These are phyloP conservation scores for Huntiella omanensis DNA, from an alignment of 2,329 filamentous ascomycete genomes.

Conservation along the genomic window DNA sequence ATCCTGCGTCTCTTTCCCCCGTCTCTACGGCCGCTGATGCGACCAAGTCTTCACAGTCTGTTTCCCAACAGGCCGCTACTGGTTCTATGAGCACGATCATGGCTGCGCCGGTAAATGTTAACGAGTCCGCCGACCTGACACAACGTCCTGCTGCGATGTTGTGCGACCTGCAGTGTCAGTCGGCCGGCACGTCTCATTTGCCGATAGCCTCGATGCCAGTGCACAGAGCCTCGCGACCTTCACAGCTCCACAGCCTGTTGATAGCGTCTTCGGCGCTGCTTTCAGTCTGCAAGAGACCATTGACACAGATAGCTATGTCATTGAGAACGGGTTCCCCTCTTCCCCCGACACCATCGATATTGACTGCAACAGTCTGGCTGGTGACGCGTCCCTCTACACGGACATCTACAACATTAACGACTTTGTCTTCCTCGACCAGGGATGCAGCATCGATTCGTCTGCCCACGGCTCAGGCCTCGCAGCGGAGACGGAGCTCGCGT, in stretches of 20 bases:
- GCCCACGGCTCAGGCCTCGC: slow-evolving; percentile 29
- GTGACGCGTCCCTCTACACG: slow-evolving; percentile 33
- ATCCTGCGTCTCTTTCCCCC: slow-evolving; percentile 43
- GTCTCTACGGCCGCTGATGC: slow-evolving; percentile 30
- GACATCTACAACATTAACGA: slow-evolving; percentile 33
- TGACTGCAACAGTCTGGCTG: slow-evolving; percentile 49
- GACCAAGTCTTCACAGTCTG: slow-evolving; percentile 14
- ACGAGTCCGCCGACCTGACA: slow-evolving; percentile 69
- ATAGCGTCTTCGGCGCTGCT: slow-evolving; percentile 50
- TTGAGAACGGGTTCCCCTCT: slow-evolving; percentile 61
- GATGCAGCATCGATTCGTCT: slow-evolving; percentile 25
- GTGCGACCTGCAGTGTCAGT: slow-evolving; percentile 99
- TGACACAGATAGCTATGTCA: slow-evolving; percentile 57
- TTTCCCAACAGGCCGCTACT: slow-evolving; percentile 13
- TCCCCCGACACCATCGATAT: slow-evolving; percentile 46
- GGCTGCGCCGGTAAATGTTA: slow-evolving; percentile 11
- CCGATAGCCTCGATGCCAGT: slow-evolving; percentile 2
- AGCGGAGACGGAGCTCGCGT: slow-evolving; percentile 32
- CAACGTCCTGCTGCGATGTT: slow-evolving; percentile 99
- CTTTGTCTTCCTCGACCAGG: slow-evolving; percentile 33
- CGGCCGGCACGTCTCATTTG: slow-evolving; percentile 41
- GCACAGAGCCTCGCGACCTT: slow-evolving; percentile 14
- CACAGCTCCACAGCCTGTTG: slow-evolving; percentile 40
- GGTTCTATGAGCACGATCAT: slow-evolving; percentile 10
- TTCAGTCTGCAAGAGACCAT: slow-evolving; percentile 47